Conservation (phyloP, 805 yeast genomes). For the Candida insectorum region DNA sequence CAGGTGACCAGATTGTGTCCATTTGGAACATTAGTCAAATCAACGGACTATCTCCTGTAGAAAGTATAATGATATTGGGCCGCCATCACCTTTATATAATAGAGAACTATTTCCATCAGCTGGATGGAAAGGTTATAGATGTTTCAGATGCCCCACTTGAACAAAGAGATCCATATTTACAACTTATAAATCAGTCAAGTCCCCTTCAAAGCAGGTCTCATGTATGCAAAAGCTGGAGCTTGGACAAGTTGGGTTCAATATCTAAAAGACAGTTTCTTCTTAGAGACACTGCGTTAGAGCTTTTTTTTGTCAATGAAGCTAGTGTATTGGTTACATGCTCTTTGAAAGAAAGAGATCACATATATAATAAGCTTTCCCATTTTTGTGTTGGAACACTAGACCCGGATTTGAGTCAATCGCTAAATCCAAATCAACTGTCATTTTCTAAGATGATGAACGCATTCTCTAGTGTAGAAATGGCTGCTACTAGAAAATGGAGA, state of each 20-base stretch:
- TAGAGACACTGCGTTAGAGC: conserved; percentile 77
- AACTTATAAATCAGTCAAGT: conserved; percentile 48
- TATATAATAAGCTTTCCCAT: conserved; percentile 47
- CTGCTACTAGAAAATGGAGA: conserved; percentile 70
- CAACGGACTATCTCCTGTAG: conserved; percentile 71
- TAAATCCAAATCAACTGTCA: conserved; percentile 43
- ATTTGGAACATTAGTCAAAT: conserved; percentile 76
- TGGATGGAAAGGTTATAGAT: conserved; percentile 54
- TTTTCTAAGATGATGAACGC: conserved; percentile 35
- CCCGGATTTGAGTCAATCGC: conserved; percentile 50
- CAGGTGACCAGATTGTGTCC: conserved; percentile 68
- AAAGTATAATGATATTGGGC: conserved; percentile 73
- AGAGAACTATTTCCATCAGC: conserved; percentile 62
- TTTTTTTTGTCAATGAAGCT: conserved; percentile 71
- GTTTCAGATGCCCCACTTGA: conserved; percentile 60
- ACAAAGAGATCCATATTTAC: conserved; percentile 66
- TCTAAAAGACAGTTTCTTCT: conserved; percentile 74
- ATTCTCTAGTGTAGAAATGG: conserved; percentile 34
- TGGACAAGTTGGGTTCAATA: conserved; percentile 56
- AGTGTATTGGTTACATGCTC: conserved; percentile 67
- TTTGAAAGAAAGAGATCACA: conserved; percentile 51
- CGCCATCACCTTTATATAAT: conserved; percentile 61
- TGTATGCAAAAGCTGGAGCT: conserved; percentile 55
- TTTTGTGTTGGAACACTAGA: conserved; percentile 53
- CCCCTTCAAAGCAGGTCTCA: conserved; percentile 28